Base-by-base conservation (phyloP, 352 stramenopile species). In the Pythium periplocum region DNA sequence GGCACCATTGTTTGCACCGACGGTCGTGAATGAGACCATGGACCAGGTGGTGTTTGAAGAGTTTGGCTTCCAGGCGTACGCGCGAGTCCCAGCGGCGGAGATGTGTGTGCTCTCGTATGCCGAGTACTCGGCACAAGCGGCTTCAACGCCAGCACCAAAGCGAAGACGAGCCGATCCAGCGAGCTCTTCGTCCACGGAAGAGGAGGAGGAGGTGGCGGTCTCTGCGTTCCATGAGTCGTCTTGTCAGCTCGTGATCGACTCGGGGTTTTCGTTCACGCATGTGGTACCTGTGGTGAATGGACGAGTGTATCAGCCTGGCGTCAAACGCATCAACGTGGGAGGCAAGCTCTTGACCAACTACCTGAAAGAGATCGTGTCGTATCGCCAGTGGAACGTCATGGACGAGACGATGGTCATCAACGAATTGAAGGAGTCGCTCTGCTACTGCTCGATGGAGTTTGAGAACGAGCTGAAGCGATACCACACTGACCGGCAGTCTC, bases 341-440 rank as follows among this genome's bases (percentile, higher is more conserved):
- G 96, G 95, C 26, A 98, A 98, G 57, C 64, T 98, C 48, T 70
- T 99, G 53, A 98, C 95, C 2, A 98, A 98, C 70, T 98, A 98
- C 61, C 68, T 98, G 4, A 98, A 98, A 60, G 95, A 98, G 71
- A 81, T 96, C 45, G 80, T 98, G 6, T 98, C 87, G 8, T 98
- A 96, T 61, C 79, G 96, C 9, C 95, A 98, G 62, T 97, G 84
- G 71, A 98, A 99, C 62, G 86, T 99, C 53, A 97, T 98, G 90
- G 93, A 98, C 58, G 74, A 90, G 36, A 75, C 73, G 31, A 55
- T 53, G 6, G 60, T 90, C 17, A 80, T 90, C 36, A 86, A 90
- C 48, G 68, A 91, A 45, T 73, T 96, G 4, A 97, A 98, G 57
- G 79, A 97, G 58, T 53, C 86, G 32, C 57, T 97, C 4, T 96